Evolutionary conservation across 768 basidiomycete genomes (phyloP).

Genomic region (Leucocoprinus birnbaumii): DNA sequence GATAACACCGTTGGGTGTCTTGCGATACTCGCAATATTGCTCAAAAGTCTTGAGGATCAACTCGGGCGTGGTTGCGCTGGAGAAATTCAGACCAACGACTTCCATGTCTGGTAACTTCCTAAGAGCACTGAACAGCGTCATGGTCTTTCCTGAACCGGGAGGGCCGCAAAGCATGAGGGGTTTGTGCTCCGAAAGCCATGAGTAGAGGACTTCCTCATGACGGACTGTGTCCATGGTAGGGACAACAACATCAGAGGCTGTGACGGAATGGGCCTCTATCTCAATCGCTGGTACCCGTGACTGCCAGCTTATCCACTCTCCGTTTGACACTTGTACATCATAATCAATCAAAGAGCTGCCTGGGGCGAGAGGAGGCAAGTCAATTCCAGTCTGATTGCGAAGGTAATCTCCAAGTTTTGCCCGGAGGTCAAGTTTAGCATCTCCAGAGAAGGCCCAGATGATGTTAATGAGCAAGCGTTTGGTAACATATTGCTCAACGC

Average conservation of each 20-base stretch:
- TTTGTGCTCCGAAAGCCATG: slow-evolving; percentile 98
- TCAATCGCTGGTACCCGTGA: slow-evolving; percentile 91
- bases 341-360: slow-evolving; percentile 92
- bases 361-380: slow-evolving; percentile 71
- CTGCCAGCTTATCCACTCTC: slow-evolving; percentile 93
- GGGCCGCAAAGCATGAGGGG: slow-evolving; percentile 98
- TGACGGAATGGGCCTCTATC: slow-evolving; percentile 95
- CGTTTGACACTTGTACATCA: slow-evolving; percentile 84
- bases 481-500: slow-evolving; percentile 86
- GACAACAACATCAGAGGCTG: slow-evolving; percentile 94
- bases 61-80: slow-evolving; percentile 97
- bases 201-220: slow-evolving; percentile 97
- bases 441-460: slow-evolving; percentile 98
- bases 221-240: slow-evolving; percentile 98
- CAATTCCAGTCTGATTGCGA: slow-evolving; percentile 81
- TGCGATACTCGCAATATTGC: slow-evolving; percentile 98
- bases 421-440: slow-evolving; percentile 87
- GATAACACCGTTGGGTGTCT: slow-evolving; percentile 97
- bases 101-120: slow-evolving; percentile 99
- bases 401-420: slow-evolving; percentile 89
- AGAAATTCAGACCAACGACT: slow-evolving; percentile 98
- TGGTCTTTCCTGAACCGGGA: slow-evolving; percentile 99
- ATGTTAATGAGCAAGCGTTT: slow-evolving; percentile 89
- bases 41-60: slow-evolving; percentile 99
- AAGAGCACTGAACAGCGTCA: slow-evolving; percentile 97